Conservation (phyloP, 345 rosid species). For the Clarkia xantiana region DNA sequence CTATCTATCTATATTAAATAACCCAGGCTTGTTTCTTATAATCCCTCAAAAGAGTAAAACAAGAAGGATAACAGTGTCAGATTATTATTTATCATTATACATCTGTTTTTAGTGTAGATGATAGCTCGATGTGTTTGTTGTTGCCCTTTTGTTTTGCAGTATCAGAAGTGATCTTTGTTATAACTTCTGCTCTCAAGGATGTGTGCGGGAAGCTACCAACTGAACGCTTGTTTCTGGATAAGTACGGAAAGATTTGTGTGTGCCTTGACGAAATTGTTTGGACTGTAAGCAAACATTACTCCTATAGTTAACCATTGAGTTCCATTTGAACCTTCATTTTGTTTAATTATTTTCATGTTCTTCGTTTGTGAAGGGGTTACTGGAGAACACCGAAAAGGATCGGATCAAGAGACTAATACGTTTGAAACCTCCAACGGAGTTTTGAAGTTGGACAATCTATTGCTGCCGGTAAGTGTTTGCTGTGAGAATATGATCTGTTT, state of each 20-base stretch:
- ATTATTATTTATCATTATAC: too few relatives aligned
- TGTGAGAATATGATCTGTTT: too few relatives aligned
- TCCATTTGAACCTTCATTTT: not conserved
- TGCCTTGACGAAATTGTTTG: constrained; percentile 92
- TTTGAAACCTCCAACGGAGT: constrained; percentile 78
- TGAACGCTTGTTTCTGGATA: constrained; percentile 83
- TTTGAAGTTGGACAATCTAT: constrained; percentile 20
- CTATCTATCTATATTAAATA: too few relatives aligned
- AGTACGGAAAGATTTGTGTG: constrained; percentile 87
- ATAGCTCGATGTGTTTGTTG: constrained; percentile 1
- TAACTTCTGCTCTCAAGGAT: constrained; percentile 79
- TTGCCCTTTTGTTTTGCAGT: constrained; percentile 21
- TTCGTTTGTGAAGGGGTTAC: constrained; percentile 36
- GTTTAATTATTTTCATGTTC: not conserved
- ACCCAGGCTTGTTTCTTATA: not conserved
- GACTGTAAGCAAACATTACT: constrained; percentile 32
- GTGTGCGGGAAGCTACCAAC: constrained; percentile 92
- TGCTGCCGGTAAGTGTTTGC: too few relatives aligned
- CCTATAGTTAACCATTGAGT: not conserved
- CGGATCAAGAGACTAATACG: constrained; percentile 68
- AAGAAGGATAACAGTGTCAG: too few relatives aligned
- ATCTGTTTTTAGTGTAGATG: not conserved
- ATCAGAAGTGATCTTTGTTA: constrained; percentile 79
- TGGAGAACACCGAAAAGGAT: constrained; percentile 82
- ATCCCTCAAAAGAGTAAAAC: too few relatives aligned